Evolutionary conservation across 1,139 yeast genomes (phyloP).

Genomic region (Kurtzmaniella quercitrusa): DNA sequence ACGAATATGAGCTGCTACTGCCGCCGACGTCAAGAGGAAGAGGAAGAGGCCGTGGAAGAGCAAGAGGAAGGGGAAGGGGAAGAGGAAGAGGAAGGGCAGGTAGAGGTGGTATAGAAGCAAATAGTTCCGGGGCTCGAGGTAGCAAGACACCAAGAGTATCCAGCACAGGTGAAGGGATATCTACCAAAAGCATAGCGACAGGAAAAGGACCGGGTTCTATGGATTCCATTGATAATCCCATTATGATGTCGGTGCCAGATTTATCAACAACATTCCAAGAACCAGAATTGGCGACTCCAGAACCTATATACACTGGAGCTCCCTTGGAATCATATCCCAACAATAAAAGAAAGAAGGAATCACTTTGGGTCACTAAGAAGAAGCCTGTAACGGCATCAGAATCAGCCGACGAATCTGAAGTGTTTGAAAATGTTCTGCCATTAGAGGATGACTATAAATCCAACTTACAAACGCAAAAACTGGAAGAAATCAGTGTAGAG

Average conservation of each 20-base stretch:
- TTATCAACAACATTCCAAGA: constrained; percentile 38
- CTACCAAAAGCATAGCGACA: not conserved
- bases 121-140: not conserved
- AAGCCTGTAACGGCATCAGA: constrained; percentile 8
- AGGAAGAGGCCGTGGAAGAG: not conserved
- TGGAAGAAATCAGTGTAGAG: not conserved
- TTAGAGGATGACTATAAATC: not conserved
- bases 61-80: not conserved
- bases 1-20: not conserved
- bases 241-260: not conserved
- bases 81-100: not conserved
- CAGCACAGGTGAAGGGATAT: not conserved
- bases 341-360: constrained; percentile 47
- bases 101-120: not conserved
- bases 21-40: not conserved
- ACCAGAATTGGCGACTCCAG: constrained; percentile 52
- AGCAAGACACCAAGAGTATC: not conserved
- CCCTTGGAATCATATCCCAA: constrained; percentile 64
- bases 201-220: not conserved
- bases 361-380: constrained; percentile 37
- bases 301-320: constrained; percentile 58
- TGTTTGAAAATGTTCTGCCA: not conserved
- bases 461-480: not conserved
- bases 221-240: not conserved
- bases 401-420: constrained; percentile 5